Base-by-base conservation (phyloP, 176 grass and related monocot genomes). In the Bolboschoenus planiculmis region DNA sequence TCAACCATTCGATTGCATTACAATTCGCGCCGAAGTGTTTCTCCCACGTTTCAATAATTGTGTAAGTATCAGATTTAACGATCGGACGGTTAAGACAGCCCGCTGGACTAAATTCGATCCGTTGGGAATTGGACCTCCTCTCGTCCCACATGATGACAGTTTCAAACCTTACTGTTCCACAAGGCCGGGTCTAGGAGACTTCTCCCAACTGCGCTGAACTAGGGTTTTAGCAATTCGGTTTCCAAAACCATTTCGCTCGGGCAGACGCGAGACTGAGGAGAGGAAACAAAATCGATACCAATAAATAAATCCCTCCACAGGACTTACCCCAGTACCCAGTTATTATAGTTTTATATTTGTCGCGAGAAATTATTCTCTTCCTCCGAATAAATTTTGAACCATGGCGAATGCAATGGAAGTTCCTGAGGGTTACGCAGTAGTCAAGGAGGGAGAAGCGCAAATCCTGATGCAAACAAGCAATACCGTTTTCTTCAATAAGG, bases 381-480 rank as follows among this genome's bases (percentile, higher is more conserved):
- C 56, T 23, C 24, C 9, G 36, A 35, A 43, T 39, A 60, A 85
- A 61, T 84, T 70, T 73, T n/a, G 42, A 83, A 73, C 53, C 63
- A 92, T 91, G 95, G 95, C 82, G 71, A 85, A 90, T 40, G 70
- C 88, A 24, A 84, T 77, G 67, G 63, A 93, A n/a, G 88, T 84
- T 78, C 87, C 94, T 29, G 83, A 89, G 83, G 87, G 87, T 81
- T 99, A 91, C 24, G 80, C 90, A 42, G 84, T 99, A 26, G 86
- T 86, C 73, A 93, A 78, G 80, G 96, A 99, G 61, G 96, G 96
- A 29, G 96, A 99, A 71, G 96, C 96, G 6, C 88, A 99, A 85
- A 99, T 99, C 50, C 89, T 95, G 26, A 83, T 93, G 84, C 86
- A 88, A 51, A 89, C 79, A 61, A 91, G 80, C 35, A 95, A 93